Base-by-base conservation (phyloP, 164 flowering plant genomes). In the Echeveria elegans region DNA sequence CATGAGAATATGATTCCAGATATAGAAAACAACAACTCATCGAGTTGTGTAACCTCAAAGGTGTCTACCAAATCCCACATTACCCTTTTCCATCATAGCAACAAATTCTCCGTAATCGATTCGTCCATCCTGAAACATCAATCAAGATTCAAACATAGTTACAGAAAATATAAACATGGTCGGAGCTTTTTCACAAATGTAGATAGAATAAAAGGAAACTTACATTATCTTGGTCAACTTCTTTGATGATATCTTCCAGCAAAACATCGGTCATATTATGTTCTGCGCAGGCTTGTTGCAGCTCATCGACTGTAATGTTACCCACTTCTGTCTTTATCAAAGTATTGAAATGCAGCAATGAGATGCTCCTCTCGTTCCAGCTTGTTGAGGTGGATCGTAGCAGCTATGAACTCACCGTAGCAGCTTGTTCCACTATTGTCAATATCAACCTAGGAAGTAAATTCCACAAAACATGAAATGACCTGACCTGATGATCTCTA, bases 241-340 rank as follows among this genome's bases (percentile, higher is more conserved):
- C 61, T 56, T 28, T 56, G 61, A 56, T 56, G 61, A 56, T 56
- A 56, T 56, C 61, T 28, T 56, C 34, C 4, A 56, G 61, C 61
- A 56, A 56, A 56, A 56, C 61, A 56, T 56, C 61, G 16, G 61
- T 56, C 61, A 56, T 56, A 28, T 56, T 56, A 56, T 56, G 61
- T 11, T 56, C 34, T 14, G 61, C 30, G 31, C 61, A 56, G 32
- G 61, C 61, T 56, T 56, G 61, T 56, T 56, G 61, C 32, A 56
- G 61, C 61, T 56, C 61, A 56, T 56, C 61, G 15, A 56, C 61
- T 12, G 61, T 56, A 56, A 56, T 56, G 19, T 56, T n/a, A 56
- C 61, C 61, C 61, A 56, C 61, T 56, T 56, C 61, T 32, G n/a
- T 56, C 61, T 16, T 56, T 56, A 29, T 56, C 61, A 28, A 56